These are phyloP conservation scores for Suillus sp. DNA, from an alignment of 768 basidiomycete species.

Conservation along the genomic window DNA sequence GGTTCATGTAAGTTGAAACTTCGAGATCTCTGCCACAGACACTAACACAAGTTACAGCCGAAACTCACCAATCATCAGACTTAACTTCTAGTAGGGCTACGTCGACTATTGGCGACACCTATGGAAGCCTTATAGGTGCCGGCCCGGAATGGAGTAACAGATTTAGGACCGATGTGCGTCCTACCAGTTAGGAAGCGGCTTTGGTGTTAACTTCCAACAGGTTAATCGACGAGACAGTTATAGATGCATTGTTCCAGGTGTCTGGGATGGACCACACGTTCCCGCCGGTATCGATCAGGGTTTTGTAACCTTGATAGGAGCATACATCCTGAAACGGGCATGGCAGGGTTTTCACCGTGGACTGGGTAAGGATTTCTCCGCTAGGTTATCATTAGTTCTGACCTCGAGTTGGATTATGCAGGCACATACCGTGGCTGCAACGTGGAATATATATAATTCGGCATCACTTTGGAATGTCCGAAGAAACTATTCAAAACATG, in stretches of 20 bases:
- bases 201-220: not conserved
- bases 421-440: not conserved
- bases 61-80: not conserved
- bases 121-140: not conserved
- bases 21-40: not conserved
- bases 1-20: not conserved
- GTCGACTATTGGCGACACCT: not conserved
- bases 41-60: not conserved
- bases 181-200: not conserved
- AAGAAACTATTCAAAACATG: not conserved
- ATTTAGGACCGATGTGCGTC: not conserved
- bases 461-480: not conserved
- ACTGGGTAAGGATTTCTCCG: not conserved
- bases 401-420: not conserved
- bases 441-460: not conserved
- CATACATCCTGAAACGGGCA: not conserved
- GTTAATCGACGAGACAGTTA: not conserved
- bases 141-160: not conserved
- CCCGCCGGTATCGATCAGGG: not conserved
- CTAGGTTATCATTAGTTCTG: not conserved
- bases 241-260: not conserved
- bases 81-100: not conserved
- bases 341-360: not conserved
- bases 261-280: not conserved
- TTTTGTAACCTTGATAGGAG: not conserved